A percentile compares a stretch with the other conserved stretches of the same genome.
These are phyloP conservation scores for Jackrogersella minutella DNA, from an alignment of 495 filamentous ascomycete species.

Conservation along the genomic window DNA sequence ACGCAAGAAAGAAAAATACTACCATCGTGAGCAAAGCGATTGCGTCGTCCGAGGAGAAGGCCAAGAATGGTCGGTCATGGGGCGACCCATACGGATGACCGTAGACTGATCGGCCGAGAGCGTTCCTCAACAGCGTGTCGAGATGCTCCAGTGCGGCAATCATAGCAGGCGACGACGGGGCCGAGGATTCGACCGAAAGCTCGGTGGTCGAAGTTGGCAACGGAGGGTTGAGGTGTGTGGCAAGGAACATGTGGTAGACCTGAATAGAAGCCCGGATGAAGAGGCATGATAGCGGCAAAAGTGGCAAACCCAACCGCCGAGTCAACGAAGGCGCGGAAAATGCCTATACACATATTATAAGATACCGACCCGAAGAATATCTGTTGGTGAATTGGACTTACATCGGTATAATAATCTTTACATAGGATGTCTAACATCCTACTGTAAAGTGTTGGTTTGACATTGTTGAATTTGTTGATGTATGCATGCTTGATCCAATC, in stretches of 20 bases:
- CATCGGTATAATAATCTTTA: slow-evolving; percentile 97
- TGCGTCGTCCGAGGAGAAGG: slow-evolving; percentile 66
- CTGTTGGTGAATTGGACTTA: slow-evolving; percentile 45
- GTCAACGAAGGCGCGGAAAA: slow-evolving; percentile 86
- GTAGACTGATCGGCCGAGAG: slow-evolving; percentile 72
- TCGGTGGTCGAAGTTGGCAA: slow-evolving; percentile 75
- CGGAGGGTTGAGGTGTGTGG: slow-evolving; percentile 78
- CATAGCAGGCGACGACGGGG: slow-evolving; percentile 69
- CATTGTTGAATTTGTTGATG: slow-evolving; percentile 98
- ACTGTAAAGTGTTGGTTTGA: slow-evolving; percentile 85
- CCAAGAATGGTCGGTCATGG: slow-evolving; percentile 44
- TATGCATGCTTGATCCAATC: slow-evolving; percentile 98
- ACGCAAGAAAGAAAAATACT: slow-evolving; percentile 79
- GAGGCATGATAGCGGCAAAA: slow-evolving; percentile 91
- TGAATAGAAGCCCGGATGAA: slow-evolving; percentile 95
- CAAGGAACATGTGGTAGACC: slow-evolving; percentile 98
- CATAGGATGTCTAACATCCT: slow-evolving; percentile 91
- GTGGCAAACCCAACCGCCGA: slow-evolving; percentile 86
- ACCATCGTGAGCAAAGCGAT: slow-evolving; percentile 77
- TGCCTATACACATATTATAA: slow-evolving; percentile 59
- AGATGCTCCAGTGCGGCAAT: slow-evolving; percentile 76
- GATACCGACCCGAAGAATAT: neutral
- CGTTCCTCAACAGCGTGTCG: slow-evolving; percentile 75
- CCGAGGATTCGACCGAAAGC: slow-evolving; percentile 59
- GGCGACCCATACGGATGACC: slow-evolving; percentile 53